These are phyloP conservation scores for Xylaria sp. DNA, from an alignment of 495 filamentous ascomycete species.

Conservation along the genomic window DNA sequence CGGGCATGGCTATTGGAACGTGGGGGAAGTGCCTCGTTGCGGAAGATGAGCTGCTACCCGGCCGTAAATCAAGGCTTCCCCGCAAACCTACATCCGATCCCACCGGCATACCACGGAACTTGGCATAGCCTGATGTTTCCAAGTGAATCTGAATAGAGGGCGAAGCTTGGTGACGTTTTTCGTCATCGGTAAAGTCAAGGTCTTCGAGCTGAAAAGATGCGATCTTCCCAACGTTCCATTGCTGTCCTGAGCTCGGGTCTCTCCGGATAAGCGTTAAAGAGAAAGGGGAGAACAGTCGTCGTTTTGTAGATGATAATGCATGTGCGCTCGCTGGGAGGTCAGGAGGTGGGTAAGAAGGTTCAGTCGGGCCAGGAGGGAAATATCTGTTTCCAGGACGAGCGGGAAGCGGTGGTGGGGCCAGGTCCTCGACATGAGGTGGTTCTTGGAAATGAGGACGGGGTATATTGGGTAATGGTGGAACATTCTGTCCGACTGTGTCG, in stretches of 20 bases:
- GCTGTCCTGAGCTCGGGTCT: constrained; percentile 76
- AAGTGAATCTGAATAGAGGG: constrained; percentile 54
- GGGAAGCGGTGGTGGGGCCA: constrained; percentile 26
- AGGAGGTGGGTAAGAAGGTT: constrained; percentile 6
- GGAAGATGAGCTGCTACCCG: constrained; percentile 44
- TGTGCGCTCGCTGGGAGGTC: constrained; percentile 12
- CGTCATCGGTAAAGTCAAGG: constrained; percentile 66
- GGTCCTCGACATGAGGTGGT: constrained; percentile 23
- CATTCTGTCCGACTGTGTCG: constrained; percentile 23
- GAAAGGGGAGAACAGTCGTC: constrained; percentile 45
- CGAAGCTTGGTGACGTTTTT: constrained; percentile 40
- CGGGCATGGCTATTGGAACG: constrained; percentile 1
- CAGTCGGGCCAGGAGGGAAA: constrained; percentile 4
- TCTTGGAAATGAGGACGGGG: constrained; percentile 28
- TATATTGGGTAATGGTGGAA: constrained; percentile 27
- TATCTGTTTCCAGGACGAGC: constrained; percentile 24
- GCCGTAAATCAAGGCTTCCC: constrained; percentile 38
- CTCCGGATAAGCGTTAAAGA: constrained; percentile 89
- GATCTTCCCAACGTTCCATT: constrained; percentile 90
- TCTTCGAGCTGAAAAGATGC: constrained; percentile 59
- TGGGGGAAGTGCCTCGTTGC: constrained; percentile 30
- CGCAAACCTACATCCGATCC: constrained; percentile 32
- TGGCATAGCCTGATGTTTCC: constrained; percentile 57
- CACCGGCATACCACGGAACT: constrained; percentile 55
- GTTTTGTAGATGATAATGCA: constrained; percentile 32